A percentile compares a stretch with the other conserved stretches of the same genome.
These are phyloP conservation scores for Keithomyces neogunnii DNA, from an alignment of 2,329 filamentous ascomycete species.

Conservation along the genomic window DNA sequence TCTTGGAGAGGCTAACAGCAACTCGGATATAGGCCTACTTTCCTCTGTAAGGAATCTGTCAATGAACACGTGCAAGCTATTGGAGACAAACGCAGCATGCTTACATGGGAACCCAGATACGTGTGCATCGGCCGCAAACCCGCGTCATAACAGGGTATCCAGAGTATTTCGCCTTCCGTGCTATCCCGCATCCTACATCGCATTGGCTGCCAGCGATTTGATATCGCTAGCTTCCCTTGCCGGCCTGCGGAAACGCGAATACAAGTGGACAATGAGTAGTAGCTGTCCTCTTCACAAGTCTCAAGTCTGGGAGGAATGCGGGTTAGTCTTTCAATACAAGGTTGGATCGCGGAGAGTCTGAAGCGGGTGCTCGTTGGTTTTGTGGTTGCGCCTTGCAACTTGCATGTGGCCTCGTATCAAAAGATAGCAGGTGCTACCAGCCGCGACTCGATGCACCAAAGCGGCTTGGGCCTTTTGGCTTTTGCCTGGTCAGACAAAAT, in stretches of 20 bases:
- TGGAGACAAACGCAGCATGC: neutral
- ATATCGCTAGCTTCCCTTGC: too few species aligned
- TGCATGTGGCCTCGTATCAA: neutral
- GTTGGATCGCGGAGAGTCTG: too few species aligned
- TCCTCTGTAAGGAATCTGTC: conserved; percentile 39
- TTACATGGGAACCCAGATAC: conserved; percentile 33
- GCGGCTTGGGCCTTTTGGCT: neutral
- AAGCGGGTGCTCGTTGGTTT: neutral
- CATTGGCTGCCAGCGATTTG: too few species aligned
- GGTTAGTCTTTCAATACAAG: too few species aligned
- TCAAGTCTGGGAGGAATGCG: too few species aligned
- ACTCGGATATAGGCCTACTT: conserved; percentile 45
- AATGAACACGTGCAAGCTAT: conserved; percentile 1
- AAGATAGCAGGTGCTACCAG: neutral
- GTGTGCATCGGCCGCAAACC: conserved; percentile 56
- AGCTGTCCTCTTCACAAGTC: too few species aligned
- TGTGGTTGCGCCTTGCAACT: neutral
- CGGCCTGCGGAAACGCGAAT: too few species aligned
- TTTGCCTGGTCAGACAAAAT: neutral
- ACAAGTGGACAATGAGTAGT: too few species aligned
- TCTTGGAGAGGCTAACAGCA: neutral
- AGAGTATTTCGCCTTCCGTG: neutral
- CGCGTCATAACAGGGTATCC: conserved; percentile 10
- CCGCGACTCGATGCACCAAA: neutral
- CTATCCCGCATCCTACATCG: too few species aligned